phyloP scores from a whole-genome alignment of 345 rosid genomes.

The Psidium friedrichsthalianum region DNA sequence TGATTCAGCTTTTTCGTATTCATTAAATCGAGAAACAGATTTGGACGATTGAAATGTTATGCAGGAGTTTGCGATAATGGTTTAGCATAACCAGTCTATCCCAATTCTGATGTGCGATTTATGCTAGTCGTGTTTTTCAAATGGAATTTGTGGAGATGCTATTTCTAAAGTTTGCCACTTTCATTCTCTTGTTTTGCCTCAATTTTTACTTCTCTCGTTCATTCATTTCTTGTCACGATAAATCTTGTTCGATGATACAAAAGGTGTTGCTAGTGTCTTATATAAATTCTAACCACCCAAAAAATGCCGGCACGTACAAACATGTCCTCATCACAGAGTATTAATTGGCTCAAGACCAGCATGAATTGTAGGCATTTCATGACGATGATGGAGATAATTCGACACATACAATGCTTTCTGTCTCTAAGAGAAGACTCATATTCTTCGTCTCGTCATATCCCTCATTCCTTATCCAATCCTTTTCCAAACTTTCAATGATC shows the following conservation, averaged over 20 bases:
- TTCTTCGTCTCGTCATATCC: neutral
- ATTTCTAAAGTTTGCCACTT: neutral
- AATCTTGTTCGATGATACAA: neutral
- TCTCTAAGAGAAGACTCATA: neutral
- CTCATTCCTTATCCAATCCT: neutral
- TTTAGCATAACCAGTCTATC: too few species aligned
- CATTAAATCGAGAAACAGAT: too few species aligned
- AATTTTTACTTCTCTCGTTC: neutral
- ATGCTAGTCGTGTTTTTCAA: too few species aligned
- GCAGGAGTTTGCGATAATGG: too few species aligned
- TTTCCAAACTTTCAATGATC: neutral
- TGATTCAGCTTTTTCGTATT: too few species aligned
- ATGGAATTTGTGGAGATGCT: neutral
- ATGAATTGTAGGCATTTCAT: rapidly evolving
- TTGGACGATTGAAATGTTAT: too few species aligned
- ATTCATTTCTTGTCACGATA: neutral
- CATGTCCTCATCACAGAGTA: neutral
- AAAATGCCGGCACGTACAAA: neutral
- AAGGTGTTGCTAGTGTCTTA: neutral
- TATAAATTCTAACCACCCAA: neutral
- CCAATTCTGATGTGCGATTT: too few species aligned
- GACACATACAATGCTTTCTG: rapidly evolving
- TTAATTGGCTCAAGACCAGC: neutral
- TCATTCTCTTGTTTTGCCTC: neutral
- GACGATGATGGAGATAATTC: neutral